phyloP scores from a whole-genome alignment of 768 basidiomycete species.

The Trametes villosa region DNA sequence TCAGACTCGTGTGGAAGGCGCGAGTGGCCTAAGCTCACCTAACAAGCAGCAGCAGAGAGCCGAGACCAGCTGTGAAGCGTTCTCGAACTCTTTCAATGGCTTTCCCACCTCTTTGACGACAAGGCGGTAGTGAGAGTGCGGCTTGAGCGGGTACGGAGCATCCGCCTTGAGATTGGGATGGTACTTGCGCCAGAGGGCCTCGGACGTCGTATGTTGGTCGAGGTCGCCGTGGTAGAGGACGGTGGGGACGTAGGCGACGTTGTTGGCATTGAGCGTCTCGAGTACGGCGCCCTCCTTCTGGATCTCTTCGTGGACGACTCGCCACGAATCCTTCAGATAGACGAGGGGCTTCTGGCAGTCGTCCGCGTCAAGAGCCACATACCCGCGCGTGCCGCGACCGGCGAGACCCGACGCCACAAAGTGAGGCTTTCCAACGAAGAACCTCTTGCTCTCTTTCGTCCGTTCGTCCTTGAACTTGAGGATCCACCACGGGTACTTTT shows the following conservation, averaged over 20 bases:
- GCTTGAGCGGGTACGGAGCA: not conserved
- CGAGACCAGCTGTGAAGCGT: not conserved
- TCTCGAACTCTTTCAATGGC: not conserved
- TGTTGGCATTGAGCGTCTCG: not conserved
- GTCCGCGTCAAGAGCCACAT: not conserved
- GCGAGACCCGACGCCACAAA: not conserved
- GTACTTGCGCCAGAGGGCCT: not conserved
- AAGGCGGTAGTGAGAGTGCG: constrained; percentile 4
- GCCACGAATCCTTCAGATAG: constrained; percentile 8
- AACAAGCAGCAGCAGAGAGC: not conserved
- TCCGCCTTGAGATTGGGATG: not conserved
- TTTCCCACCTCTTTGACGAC: constrained; percentile 7
- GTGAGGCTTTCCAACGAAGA: constrained; percentile 4
- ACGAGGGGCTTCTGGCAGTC: not conserved
- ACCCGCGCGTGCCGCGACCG: constrained; percentile 4
- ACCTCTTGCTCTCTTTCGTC: not conserved
- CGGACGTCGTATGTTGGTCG: not conserved
- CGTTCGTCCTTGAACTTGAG: not conserved
- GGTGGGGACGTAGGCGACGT: not conserved
- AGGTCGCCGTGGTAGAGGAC: not conserved
- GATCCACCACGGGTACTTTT: constrained; percentile 1
- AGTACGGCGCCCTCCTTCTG: constrained; percentile 3
- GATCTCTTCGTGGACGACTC: not conserved
- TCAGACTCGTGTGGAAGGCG: no score
- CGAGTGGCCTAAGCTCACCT: not conserved